A percentile compares a stretch with the other conserved stretches of the same genome.
Conservation (phyloP, 352 stramenopile genomes). For the Pythium insidiosum region DNA sequence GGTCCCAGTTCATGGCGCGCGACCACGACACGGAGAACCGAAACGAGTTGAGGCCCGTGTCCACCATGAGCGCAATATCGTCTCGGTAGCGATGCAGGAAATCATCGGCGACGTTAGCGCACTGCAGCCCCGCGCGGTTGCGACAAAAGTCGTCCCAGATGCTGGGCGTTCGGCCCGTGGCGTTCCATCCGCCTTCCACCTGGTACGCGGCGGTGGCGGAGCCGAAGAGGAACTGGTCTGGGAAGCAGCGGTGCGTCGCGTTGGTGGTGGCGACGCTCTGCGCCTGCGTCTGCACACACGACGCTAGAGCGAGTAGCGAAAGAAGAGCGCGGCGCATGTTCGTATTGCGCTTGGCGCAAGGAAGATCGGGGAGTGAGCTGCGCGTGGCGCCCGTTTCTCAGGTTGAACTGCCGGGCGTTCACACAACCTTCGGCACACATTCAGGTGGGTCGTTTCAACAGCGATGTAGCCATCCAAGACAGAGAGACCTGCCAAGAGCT, state of each 20-base stretch:
- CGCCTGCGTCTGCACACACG: not conserved
- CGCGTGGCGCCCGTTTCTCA: no score
- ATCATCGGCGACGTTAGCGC: slow-evolving; percentile 90
- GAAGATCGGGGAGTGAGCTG: no score
- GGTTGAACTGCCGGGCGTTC: no score
- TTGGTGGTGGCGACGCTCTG: not conserved
- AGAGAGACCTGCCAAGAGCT: no score
- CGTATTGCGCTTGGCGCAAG: no score
- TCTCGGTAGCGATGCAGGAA: slow-evolving; percentile 87
- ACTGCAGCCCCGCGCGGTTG: slow-evolving; percentile 55
- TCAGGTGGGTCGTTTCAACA: no score
- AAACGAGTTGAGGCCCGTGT: slow-evolving; percentile 88
- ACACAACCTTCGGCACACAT: no score
- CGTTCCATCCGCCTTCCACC: slow-evolving; percentile 87
- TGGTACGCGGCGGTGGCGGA: slow-evolving; percentile 89
- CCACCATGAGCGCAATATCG: slow-evolving; percentile 92
- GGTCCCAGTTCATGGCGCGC: slow-evolving; percentile 82
- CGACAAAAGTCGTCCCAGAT: slow-evolving; percentile 94
- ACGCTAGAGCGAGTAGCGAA: no score
- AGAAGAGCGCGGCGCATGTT: no score
- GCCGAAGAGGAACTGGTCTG: slow-evolving; percentile 80
- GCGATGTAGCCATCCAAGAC: no score
- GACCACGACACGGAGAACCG: slow-evolving; percentile 92
- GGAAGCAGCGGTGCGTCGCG: slow-evolving; percentile 37
- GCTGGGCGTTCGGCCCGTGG: slow-evolving; percentile 59